Conservation (phyloP, 2,329 filamentous ascomycete species). For the Dothiorella sarmentorum region DNA sequence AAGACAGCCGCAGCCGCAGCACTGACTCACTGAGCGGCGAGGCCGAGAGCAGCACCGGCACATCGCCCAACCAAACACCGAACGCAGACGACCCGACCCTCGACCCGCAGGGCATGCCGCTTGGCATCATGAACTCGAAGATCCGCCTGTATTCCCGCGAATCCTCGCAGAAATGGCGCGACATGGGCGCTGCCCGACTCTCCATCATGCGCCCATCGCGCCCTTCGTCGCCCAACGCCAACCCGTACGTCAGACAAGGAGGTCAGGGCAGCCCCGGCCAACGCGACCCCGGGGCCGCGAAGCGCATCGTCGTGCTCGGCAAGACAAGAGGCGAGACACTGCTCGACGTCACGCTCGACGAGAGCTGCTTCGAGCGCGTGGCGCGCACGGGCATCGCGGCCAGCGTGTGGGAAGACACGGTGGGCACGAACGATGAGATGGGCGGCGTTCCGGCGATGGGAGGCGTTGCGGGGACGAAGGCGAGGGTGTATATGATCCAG, state of each 20-base stretch:
- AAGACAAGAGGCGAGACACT: conserved; percentile 66
- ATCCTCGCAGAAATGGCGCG: conserved; percentile 75
- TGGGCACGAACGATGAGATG: conserved; percentile 51
- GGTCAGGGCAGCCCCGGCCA: conserved; percentile 35
- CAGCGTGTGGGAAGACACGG: conserved; percentile 72
- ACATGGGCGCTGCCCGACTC: conserved; percentile 79
- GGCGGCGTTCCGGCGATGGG: conserved; percentile 58
- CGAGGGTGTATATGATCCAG: conserved; percentile 64
- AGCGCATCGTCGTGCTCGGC: conserved; percentile 75
- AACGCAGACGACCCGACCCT: conserved; percentile 20
- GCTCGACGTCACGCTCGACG: conserved; percentile 79
- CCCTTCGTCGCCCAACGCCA: conserved; percentile 28
- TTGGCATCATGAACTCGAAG: conserved; percentile 75
- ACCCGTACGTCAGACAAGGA: conserved; percentile 28
- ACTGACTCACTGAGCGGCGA: conserved; percentile 11
- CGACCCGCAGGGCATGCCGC: conserved; percentile 42
- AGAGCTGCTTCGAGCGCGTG: conserved; percentile 79
- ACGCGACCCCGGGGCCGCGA: conserved; percentile 58
- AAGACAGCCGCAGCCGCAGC: conserved; percentile 34
- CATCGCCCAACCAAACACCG: conserved; percentile 15
- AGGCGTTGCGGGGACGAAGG: conserved; percentile 53
- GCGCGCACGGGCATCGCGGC: conserved; percentile 84
- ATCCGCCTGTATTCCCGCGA: conserved; percentile 83
- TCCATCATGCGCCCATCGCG: conserved; percentile 69
- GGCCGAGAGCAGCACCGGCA: conserved; percentile 31